Evolutionary conservation across 148 eudicot genomes (phyloP), one percentile per base, ranked within the genome.

Genomic region (Camellia lanceoleosa): DNA sequence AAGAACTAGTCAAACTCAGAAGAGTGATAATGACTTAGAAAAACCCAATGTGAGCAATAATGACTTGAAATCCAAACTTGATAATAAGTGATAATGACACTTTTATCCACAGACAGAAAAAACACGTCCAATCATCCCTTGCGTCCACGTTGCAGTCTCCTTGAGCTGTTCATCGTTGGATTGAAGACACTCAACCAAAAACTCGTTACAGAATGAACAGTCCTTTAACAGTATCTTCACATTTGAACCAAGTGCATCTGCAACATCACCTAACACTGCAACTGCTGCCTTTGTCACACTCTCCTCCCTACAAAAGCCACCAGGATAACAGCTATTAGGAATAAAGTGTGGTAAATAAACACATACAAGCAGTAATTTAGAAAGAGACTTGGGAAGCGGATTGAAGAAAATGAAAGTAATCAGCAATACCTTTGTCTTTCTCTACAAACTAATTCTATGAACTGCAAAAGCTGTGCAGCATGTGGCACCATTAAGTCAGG

Each of bases 231-330:
- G 74, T 13, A 75, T 61, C 73, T 78, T 89, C 13, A 86, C 82
- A 68, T 90, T 88, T 79, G 82, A 83, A 73, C 93, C 93, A 46
- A 90, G 85, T 58, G 91, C 90, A 82, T 90, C 92, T 0, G 92
- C 91, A 71, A 90, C 87, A 83, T 90, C 92, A 65, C 93, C 93
- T 83, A 90, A 73, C 62, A 84, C 90, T 41, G 89, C 93, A 51
- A 90, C 87, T 46, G 91, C 90, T 56, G 93, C 91, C 80, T 84
- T 90, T 15, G 90, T 90, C 68, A 90, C 90, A 59, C 87, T 75
- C 67, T 90, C 93, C 13, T 90, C 93, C 82, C 93, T 90, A 83
- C 23, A 79, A 49, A 30, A 30, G 62, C 51, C 41, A 86, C 75
- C 55, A 83, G 2, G 58, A 41, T 63, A 73, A 69, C 19, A 4